Evolutionary conservation across 169 alveolate genomes (phyloP).

Genomic region (Plasmodium gonderi): DNA sequence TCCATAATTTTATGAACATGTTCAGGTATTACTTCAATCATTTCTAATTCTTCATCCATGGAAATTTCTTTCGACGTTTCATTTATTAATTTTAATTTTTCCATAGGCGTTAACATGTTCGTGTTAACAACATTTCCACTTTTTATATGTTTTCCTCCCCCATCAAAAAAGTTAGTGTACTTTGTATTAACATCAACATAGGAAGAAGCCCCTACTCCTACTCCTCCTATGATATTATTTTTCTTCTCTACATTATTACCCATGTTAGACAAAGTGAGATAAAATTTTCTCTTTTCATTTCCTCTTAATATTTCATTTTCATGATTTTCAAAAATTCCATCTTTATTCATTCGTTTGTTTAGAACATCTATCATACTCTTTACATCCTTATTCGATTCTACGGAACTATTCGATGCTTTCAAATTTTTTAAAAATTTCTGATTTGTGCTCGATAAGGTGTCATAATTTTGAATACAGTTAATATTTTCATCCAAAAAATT

Average conservation of each 20-base stretch:
- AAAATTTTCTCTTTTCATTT: background rate
- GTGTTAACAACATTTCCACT: constrained; percentile 2
- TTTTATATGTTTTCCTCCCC: background rate
- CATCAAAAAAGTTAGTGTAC: background rate
- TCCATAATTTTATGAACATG: constrained; percentile 63
- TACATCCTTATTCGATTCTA: constrained; percentile 20
- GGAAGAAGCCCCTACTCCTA: background rate
- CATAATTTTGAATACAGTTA: constrained; percentile 20
- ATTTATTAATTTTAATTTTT: constrained; percentile 43
- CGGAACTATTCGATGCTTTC: background rate
- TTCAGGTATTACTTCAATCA: constrained; percentile 48
- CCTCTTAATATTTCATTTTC: background rate
- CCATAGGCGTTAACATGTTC: constrained; percentile 21
- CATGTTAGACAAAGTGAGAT: background rate
- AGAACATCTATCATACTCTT: constrained; percentile 9
- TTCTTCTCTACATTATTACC: background rate
- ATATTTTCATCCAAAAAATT: constrained; percentile 2
- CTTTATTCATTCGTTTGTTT: constrained; percentile 11
- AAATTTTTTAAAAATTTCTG: constrained; percentile 11
- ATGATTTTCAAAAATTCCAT: background rate
- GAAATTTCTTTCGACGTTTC: constrained; percentile 43
- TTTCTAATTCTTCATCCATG: constrained; percentile 22
- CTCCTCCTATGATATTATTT: background rate
- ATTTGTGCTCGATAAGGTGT: constrained; percentile 11
- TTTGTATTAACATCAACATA: background rate